phyloP scores from a whole-genome alignment of 2,329 filamentous ascomycete genomes.

The Colletotrichum cordylinicola region DNA sequence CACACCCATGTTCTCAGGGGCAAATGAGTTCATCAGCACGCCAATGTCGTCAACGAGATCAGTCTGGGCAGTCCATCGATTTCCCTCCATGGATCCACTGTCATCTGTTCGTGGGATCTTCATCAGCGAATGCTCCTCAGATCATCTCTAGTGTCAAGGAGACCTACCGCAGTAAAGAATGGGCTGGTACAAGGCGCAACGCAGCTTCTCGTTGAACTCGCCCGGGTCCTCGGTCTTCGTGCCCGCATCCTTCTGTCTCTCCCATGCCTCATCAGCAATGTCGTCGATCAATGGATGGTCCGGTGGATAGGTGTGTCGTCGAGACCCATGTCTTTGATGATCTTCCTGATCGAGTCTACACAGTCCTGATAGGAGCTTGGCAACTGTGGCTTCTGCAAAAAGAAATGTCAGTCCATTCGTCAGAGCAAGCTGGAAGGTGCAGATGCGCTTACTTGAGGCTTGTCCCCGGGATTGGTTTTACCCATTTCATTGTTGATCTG shows the following conservation, averaged over 20 bases:
- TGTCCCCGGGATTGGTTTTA: background rate
- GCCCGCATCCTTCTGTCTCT: background rate
- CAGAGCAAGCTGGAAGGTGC: background rate
- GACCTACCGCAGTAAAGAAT: background rate
- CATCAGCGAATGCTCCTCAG: background rate
- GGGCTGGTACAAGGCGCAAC: background rate
- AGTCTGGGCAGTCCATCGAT: background rate
- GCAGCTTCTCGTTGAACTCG: background rate
- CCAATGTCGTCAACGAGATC: background rate
- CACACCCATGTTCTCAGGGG: background rate
- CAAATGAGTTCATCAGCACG: background rate
- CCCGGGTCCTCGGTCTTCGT: background rate
- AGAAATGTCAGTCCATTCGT: background rate
- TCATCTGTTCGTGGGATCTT: background rate
- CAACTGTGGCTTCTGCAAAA: background rate
- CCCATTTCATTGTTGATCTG: background rate
- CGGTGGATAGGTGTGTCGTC: background rate
- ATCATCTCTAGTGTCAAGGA: accelerated
- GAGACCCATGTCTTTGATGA: background rate
- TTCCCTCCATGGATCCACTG: background rate
- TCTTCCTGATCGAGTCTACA: background rate
- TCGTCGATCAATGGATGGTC: background rate
- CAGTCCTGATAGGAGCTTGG: background rate
- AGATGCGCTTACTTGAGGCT: background rate
- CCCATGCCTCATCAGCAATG: background rate